Conservation (phyloP, 176 grass and related monocot species). For the Bothriochloa decipiens region DNA sequence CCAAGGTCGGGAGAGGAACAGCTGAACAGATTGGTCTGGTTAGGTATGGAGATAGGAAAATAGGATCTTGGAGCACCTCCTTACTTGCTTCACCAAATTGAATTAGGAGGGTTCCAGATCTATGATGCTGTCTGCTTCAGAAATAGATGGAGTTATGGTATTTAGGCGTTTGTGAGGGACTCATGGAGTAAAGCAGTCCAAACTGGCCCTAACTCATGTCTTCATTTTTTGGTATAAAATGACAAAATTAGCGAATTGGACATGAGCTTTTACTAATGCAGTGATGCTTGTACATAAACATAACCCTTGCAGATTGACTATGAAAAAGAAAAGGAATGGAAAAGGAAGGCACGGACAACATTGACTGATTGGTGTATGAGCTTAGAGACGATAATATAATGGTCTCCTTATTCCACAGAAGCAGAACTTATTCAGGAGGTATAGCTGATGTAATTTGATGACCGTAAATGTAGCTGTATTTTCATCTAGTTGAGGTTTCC, state of each 20-base stretch:
- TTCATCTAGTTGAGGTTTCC: neutral
- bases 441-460: conserved; percentile 32
- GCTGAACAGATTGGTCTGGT: neutral
- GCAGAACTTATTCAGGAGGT: conserved; percentile 86
- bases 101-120: neutral
- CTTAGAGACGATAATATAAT: conserved; percentile 69
- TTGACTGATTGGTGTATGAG: conserved; percentile 75
- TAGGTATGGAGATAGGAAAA: neutral
- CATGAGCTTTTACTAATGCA: neutral
- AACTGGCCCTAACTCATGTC: neutral
- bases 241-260: conserved; percentile 14
- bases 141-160: neutral
- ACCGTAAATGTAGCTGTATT: neutral
- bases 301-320: conserved; percentile 77
- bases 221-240: neutral
- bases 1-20: neutral
- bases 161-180: neutral
- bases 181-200: neutral
- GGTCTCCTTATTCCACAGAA: conserved; percentile 92
- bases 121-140: neutral
- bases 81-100: neutral
- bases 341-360: conserved; percentile 57
- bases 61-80: neutral
- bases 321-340: conserved; percentile 69
- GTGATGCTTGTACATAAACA: conserved; percentile 17